Evolutionary conservation across 768 basidiomycete genomes (phyloP).

Genomic region (Scleroderma citrinum): DNA sequence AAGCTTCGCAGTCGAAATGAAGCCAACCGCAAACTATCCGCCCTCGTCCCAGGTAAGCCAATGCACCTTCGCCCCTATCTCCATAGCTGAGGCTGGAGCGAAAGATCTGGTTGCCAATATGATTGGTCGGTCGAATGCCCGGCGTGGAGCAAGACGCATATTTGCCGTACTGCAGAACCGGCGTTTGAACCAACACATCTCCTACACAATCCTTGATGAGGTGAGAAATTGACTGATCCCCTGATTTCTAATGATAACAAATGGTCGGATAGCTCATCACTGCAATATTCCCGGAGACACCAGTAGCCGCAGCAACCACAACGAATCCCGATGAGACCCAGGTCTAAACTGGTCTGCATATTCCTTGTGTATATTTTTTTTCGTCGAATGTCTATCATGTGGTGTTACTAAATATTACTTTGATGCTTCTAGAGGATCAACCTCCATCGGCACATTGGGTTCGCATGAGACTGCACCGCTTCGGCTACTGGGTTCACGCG

Average conservation of each 20-base stretch:
- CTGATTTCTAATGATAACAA: slow-evolving; percentile 4
- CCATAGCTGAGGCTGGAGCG: not conserved
- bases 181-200: slow-evolving; percentile 90
- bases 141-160: slow-evolving; percentile 85
- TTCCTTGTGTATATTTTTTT: not conserved
- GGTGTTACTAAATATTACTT: not conserved
- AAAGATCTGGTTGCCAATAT: slow-evolving; percentile 93
- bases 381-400: not conserved
- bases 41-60: slow-evolving; percentile 78
- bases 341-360: no score
- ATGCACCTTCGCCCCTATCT: slow-evolving; percentile 4
- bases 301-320: slow-evolving; percentile 4
- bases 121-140: slow-evolving; percentile 95
- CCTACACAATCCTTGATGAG: slow-evolving; percentile 87
- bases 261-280: slow-evolving; percentile 43
- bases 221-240: slow-evolving; percentile 32
- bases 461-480: slow-evolving; percentile 2
- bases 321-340: slow-evolving; percentile 4
- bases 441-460: slow-evolving; percentile 10
- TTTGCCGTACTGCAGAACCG: slow-evolving; percentile 93
- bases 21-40: slow-evolving; percentile 85
- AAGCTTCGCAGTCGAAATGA: slow-evolving; percentile 76
- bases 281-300: slow-evolving; percentile 54
- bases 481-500: slow-evolving; percentile 31
- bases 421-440: slow-evolving; percentile 6